Evolutionary conservation across 2,329 filamentous ascomycete genomes (phyloP), one percentile per base, ranked within the genome.

Genomic region (Aspergillus phoenicis): DNA sequence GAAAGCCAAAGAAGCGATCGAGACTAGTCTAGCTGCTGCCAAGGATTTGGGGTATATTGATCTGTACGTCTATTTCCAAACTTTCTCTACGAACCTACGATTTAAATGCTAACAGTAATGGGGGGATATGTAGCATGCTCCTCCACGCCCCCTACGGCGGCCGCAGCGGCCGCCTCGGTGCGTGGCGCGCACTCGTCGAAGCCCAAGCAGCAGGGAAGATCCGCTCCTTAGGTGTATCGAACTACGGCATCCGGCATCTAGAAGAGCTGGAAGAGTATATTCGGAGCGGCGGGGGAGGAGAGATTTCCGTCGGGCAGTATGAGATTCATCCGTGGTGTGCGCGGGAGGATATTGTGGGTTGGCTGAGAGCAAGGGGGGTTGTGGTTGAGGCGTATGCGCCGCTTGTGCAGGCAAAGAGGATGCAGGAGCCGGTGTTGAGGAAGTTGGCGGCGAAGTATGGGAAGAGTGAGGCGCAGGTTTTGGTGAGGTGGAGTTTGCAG

Each of bases 281-380:
- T 60, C 38, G 53, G 24, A 71, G 74, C 62, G 72, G 73, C 8
- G 71, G 66, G 48, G 85, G 84, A 4, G 91, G 91, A 24, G 80
- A 91, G 43, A 84, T 97, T 70, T 90, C 88, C 62, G 90, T 97
- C 39, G 93, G 91, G 43, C 93, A 97, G 77, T 92, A 90, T 77
- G 93, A 97, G 78, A 80, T 97, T 10, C 93, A 97, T 76, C 93
- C 93, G 0, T 97, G 92, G 93, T 86, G 93, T 45, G 83, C 87
- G 8, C 83, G 93, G n/a, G 80, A 83, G 22, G 92, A 97, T 70
- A 91, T 97, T 62, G 87, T 88, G 8, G 80, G 85, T 51, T 97
- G 93, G 92, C 90, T 90, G 68, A 75, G 82, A 64, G 82, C 88
- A 74, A 82, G 86, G 17, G 82, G 82, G 62, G 80, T 91, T 20